A percentile compares a stretch with the other conserved stretches of the same genome.
These are phyloP conservation scores for Candida bentonensis DNA, from an alignment of 805 yeast genomes.

Conservation along the genomic window DNA sequence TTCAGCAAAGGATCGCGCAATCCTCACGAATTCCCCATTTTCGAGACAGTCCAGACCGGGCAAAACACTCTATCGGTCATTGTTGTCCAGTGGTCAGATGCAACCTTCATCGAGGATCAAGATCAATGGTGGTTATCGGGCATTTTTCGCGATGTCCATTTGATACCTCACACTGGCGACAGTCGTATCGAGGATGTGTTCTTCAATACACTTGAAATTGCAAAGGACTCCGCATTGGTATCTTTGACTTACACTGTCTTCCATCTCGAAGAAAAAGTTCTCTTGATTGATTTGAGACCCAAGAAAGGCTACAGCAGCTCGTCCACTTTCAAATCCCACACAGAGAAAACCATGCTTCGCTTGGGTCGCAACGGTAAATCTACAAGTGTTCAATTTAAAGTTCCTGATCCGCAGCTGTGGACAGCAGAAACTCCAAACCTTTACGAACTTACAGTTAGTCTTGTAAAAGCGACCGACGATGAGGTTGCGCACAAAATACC, in stretches of 20 bases:
- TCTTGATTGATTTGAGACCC: neutral
- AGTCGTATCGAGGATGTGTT: conserved; percentile 21
- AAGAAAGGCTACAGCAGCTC: neutral
- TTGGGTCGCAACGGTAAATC: neutral
- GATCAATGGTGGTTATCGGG: conserved; percentile 30
- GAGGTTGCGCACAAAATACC: no score
- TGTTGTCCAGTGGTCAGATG: conserved; percentile 23
- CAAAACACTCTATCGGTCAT: conserved; percentile 14
- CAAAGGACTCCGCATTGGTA: conserved; percentile 5
- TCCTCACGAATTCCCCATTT: conserved; percentile 22
- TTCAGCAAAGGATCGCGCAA: conserved; percentile 23
- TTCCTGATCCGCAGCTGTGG: conserved; percentile 20
- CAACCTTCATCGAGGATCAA: conserved; percentile 25
- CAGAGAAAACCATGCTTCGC: neutral
- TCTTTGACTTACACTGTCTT: conserved; percentile 5
- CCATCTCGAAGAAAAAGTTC: conserved; percentile 4
- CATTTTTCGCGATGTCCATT: conserved; percentile 24
- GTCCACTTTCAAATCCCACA: neutral
- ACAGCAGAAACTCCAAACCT: conserved; percentile 23
- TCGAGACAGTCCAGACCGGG: conserved; percentile 6
- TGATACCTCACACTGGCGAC: conserved; percentile 15
- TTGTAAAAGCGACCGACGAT: conserved; percentile 5
- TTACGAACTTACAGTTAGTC: conserved; percentile 13
- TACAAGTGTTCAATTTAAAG: neutral
- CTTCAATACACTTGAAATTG: conserved; percentile 14